Base-by-base conservation (phyloP, 1,284 basidiomycete species). In the Tetrapyrgos nigripes region DNA sequence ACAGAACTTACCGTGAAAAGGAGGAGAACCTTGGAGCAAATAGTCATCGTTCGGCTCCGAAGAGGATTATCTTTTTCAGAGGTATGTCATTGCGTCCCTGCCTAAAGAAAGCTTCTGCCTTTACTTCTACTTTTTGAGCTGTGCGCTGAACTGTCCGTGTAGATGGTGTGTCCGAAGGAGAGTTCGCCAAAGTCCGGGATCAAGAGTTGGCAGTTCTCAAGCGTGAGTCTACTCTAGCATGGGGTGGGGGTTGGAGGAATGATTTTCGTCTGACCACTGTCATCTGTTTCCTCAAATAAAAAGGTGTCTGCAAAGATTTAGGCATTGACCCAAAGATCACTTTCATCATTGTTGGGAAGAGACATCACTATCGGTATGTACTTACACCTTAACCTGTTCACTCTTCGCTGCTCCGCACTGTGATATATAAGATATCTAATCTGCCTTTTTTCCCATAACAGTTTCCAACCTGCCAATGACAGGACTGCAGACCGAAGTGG, bases 161-260 rank as follows among this genome's bases (percentile, higher is more conserved):
- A 84, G 87, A 88, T 71, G 87, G 87, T 62, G 87, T 89, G 6
- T 87, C 85, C 0, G 87, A 89, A 64, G 86, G 87, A 0, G 81
- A 88, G 59, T 88, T 87, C 62, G 66, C 77, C 49, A 77, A 83
- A n/a, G 85, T 87, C 1, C 70, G 84, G 3, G 79, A 84, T 1
- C 52, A 74, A 44, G 44, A 57, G 45, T 17, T 56, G 62, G 65
- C 49, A 5, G 35, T 35, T 37, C 8, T 57, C 8, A 57, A 52
- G 28, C 33, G 55, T 57, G 37, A 23, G 55, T 51, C 21, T 23
- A 4, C 45, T 3, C 5, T 44, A 19, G 13, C 28, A 10, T 19
- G 4, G 10, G 37, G 3, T 52, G 21, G 31, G 17, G 17, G 14
- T 14, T 11, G 14, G 17, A 23, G 4, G 6, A 11, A n/a, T 47